Evolutionary conservation across 495 filamentous ascomycete genomes (phyloP).

Genomic region (Penicillium argentinense): DNA sequence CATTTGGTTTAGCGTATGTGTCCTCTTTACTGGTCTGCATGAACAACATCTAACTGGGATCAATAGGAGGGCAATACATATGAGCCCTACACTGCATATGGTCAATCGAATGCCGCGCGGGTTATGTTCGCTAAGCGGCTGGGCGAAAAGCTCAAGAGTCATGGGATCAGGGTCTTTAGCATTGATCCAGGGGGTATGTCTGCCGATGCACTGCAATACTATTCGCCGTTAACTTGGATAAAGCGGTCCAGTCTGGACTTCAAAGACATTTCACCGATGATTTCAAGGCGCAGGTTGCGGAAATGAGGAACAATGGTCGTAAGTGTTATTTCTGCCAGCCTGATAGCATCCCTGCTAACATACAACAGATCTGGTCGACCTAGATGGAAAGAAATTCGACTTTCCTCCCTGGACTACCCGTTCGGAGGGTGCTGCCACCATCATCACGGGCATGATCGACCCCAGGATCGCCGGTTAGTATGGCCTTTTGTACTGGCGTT

Average conservation of each 20-base stretch:
- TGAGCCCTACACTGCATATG: constrained; percentile 14
- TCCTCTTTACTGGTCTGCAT: not conserved
- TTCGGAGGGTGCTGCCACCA: constrained; percentile 20
- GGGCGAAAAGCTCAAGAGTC: constrained; percentile 14
- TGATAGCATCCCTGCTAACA: not conserved
- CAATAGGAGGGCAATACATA: constrained; percentile 19
- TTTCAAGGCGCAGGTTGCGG: constrained; percentile 4
- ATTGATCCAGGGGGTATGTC: constrained; percentile 22
- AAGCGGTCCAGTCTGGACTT: constrained; percentile 17
- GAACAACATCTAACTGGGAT: no score
- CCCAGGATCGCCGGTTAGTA: constrained; percentile 18
- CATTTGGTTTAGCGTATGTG: constrained; percentile 16
- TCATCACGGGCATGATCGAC: constrained; percentile 27
- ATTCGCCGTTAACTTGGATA: not conserved
- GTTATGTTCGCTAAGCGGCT: constrained; percentile 23
- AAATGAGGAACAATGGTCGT: constrained; percentile 15
- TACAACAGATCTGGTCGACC: constrained; percentile 10
- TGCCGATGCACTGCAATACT: not conserved
- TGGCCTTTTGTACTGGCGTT: not conserved
- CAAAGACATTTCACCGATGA: constrained; percentile 13
- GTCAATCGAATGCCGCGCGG: constrained; percentile 20
- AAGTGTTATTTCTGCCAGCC: no score
- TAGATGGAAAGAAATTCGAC: constrained; percentile 13
- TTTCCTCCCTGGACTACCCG: constrained; percentile 12
- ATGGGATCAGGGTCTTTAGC: constrained; percentile 19